These are phyloP conservation scores for Solanum hybrid DNA, from an alignment of 305 asterid genomes.

Conservation along the genomic window DNA sequence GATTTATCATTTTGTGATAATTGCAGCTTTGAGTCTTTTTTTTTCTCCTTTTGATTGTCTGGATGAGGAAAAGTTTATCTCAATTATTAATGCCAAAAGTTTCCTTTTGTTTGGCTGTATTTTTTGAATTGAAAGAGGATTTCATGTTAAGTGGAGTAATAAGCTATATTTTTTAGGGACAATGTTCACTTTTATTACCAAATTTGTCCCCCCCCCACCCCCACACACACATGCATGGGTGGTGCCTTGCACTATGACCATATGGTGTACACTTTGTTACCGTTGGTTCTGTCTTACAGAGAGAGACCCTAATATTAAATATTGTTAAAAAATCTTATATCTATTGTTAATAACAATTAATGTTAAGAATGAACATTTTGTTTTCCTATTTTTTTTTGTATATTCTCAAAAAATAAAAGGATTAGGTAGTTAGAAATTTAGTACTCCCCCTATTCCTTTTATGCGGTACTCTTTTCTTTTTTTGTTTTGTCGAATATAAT, in stretches of 20 bases:
- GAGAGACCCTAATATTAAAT: neutral
- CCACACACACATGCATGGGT: neutral
- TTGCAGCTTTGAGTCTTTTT: neutral
- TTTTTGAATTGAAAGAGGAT: neutral
- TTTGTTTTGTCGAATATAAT: neutral
- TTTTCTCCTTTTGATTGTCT: neutral
- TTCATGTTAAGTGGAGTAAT: neutral
- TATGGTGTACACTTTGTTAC: neutral
- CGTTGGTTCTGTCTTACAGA: neutral
- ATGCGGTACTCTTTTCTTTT: neutral
- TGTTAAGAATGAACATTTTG: neutral
- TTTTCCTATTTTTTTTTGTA: neutral
- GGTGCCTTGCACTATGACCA: neutral
- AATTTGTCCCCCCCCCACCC: neutral
- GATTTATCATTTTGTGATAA: neutral
- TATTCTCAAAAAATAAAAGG: neutral
- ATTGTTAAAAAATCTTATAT: neutral
- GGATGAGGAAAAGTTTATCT: neutral
- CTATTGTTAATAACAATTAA: neutral
- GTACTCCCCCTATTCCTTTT: neutral
- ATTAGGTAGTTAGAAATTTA: neutral
- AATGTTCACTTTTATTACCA: neutral
- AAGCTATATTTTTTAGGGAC: neutral
- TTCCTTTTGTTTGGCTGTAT: neutral
- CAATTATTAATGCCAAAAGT: neutral